Base-by-base conservation (phyloP, 257 asterid species). In the Buddleja alternifolia region DNA sequence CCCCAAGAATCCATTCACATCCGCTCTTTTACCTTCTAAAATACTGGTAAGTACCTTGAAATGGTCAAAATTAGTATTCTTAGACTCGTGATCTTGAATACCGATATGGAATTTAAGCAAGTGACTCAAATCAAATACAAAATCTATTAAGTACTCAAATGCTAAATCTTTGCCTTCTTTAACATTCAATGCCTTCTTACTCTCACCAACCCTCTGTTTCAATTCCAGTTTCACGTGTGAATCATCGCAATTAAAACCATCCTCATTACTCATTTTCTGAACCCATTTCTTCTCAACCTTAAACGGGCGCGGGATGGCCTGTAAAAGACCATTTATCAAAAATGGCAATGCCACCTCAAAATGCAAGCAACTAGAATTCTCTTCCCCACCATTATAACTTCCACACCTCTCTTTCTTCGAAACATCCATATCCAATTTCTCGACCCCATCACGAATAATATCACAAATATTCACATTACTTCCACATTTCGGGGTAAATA, bases 21-120 rank as follows among this genome's bases (percentile, higher is more conserved):
- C 96, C 42, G 90, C 93, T 74, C 92, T 87, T 85, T 86, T 94
- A 67, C 97, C 95, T 78, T 94, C 90, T 75, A 91, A 69, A 54
- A 89, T 74, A 73, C 78, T 80, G 41, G 81, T 63, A 73, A 94
- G 76, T 10, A 82, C 85, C 82, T 65, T 80, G 41, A 83, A 78
- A 76, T 84, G 88, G 64, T 91, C 97, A 72, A 83, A 75, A 62
- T 73, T 82, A 20, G 52, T 67, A 58, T 15, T 62, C 81, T 75
- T 78, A 71, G 84, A 52, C 70, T 78, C 88, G 45, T 67, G 75
- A 70, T 81, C 90, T 60, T 73, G 83, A 53, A 71, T 78, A 68
- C 75, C 84, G 17, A 62, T 63, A 74, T 91, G 92, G 63, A 91
- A 72, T 77, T 84, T 87, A 8, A 82, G 95, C 67, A 89, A 77